Percentiles rank a stretch among this genome's conserved stretches.
Evolutionary conservation across 495 filamentous ascomycete genomes (phyloP).

Genomic region (Lasiosphaeria miniovina): DNA sequence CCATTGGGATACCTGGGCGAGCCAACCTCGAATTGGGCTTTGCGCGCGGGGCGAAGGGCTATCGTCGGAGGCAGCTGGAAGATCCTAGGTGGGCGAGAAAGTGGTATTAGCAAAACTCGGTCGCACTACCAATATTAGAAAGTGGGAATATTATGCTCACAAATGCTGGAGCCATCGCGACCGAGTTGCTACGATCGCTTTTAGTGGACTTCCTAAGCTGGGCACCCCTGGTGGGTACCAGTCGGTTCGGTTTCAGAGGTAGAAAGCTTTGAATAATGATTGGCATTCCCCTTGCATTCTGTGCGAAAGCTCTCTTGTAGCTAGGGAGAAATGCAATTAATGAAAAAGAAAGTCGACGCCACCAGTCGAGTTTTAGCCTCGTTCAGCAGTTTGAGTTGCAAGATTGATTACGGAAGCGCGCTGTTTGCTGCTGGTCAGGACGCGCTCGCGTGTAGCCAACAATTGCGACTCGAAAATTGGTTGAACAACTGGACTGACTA

Average conservation of each 20-base stretch:
- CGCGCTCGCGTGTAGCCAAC: no score
- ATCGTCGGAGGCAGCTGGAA: slow-evolving; percentile 16
- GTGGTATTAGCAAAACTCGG: slow-evolving; percentile 12
- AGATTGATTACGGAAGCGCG: no score
- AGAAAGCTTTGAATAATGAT: background rate
- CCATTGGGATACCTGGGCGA: background rate
- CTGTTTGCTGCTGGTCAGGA: no score
- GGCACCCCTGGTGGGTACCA: background rate
- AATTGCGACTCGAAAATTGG: no score
- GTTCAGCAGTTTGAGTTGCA: no score
- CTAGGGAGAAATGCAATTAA: background rate
- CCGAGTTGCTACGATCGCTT: background rate
- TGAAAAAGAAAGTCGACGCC: background rate
- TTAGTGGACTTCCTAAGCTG: background rate
- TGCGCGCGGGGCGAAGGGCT: slow-evolving; percentile 19
- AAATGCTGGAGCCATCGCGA: slow-evolving; percentile 29
- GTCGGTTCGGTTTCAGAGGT: background rate
- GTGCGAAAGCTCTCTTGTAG: background rate
- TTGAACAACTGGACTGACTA: background rate
- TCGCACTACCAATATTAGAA: background rate
- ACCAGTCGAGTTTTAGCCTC: background rate
- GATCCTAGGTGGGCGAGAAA: slow-evolving; percentile 11
- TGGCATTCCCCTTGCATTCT: background rate
- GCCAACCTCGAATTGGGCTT: slow-evolving; percentile 23
- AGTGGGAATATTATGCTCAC: slow-evolving; percentile 18